phyloP scores from a whole-genome alignment of 768 basidiomycete species.

The Lactifluus subvellereus region DNA sequence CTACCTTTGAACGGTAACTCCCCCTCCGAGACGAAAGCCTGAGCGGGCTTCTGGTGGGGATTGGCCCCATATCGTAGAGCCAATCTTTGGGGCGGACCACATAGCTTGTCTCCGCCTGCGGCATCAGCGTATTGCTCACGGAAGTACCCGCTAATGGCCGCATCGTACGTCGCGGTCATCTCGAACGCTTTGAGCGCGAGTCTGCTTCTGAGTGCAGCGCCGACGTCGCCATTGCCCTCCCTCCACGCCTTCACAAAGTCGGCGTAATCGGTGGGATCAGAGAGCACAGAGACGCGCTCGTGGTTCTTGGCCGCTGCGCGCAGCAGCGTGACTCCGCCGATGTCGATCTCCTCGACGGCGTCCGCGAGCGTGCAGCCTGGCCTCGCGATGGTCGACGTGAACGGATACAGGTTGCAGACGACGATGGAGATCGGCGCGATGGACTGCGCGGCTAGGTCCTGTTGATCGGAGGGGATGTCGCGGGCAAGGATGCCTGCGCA shows the following conservation, averaged over 20 bases:
- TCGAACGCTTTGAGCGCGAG: conserved; percentile 97
- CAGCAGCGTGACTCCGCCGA: conserved; percentile 95
- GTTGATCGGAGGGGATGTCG: conserved; percentile 82
- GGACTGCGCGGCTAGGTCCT: conserved; percentile 72
- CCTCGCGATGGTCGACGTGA: conserved; percentile 83
- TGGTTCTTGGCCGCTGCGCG: conserved; percentile 99
- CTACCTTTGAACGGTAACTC: conserved; percentile 90
- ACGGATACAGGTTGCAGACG: conserved; percentile 98
- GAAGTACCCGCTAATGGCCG: conserved; percentile 95
- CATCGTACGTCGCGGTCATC: conserved; percentile 91
- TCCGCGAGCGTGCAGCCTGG: conserved; percentile 85
- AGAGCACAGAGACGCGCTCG: conserved; percentile 82
- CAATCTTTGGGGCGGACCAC: conserved; percentile 73
- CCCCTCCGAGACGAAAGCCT: conserved; percentile 87
- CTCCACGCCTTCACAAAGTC: conserved; percentile 76
- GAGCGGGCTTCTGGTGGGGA: conserved; percentile 97
- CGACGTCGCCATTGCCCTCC: conserved; percentile 67
- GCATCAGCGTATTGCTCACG: conserved; percentile 89
- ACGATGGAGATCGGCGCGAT: conserved; percentile 96
- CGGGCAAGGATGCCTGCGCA: conserved; percentile 85
- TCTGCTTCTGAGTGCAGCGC: conserved; percentile 61
- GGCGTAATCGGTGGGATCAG: conserved; percentile 83
- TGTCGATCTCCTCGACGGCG: conserved; percentile 97
- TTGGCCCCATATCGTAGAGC: conserved; percentile 93
- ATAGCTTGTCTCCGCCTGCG: conserved; percentile 59